phyloP scores from a whole-genome alignment of 108 stramenopile genomes.

The Licmophora abbreviata region DNA sequence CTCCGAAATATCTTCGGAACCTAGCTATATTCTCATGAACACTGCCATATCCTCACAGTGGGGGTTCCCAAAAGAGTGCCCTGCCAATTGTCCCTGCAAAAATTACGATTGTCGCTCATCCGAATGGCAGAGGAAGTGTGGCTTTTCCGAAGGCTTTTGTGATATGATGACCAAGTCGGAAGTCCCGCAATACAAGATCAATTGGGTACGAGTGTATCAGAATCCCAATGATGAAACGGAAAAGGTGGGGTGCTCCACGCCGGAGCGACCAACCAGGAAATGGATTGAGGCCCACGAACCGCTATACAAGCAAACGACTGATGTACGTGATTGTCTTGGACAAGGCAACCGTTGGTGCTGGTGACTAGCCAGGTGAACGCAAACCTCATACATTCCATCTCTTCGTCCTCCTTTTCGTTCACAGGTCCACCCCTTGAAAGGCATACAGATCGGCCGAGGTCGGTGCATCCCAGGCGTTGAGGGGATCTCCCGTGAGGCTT shows the following conservation, averaged over 20 bases:
- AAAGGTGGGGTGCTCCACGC: conserved; percentile 85
- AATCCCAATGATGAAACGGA: conserved; percentile 66
- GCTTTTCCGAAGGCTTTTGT: conserved; percentile 87
- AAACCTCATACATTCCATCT: not conserved
- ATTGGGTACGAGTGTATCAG: conserved; percentile 88
- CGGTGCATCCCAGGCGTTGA: conserved; percentile 31
- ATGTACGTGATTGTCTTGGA: conserved; percentile 20
- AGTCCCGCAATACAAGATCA: conserved; percentile 69
- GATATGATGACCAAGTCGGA: conserved; percentile 54
- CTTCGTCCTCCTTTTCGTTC: not conserved
- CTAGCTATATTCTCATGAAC: conserved; percentile 89
- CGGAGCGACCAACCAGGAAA: conserved; percentile 77
- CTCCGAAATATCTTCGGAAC: conserved; percentile 87
- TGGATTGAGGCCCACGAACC: conserved; percentile 86
- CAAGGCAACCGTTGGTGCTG: not conserved
- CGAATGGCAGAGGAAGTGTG: conserved; percentile 68
- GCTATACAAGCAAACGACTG: conserved; percentile 59
- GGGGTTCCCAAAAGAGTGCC: conserved; percentile 83
- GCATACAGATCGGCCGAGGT: conserved; percentile 62
- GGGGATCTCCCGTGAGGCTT: conserved; percentile 19
- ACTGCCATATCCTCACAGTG: conserved; percentile 91
- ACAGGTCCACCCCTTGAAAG: conserved; percentile 58
- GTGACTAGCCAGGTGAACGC: not conserved
- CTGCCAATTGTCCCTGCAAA: conserved; percentile 64
- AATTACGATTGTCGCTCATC: conserved; percentile 76